Percentiles rank a stretch among this genome's conserved stretches.
Evolutionary conservation across 1,139 yeast species (phyloP).

Genomic region (Magnusiomyces ingens): DNA sequence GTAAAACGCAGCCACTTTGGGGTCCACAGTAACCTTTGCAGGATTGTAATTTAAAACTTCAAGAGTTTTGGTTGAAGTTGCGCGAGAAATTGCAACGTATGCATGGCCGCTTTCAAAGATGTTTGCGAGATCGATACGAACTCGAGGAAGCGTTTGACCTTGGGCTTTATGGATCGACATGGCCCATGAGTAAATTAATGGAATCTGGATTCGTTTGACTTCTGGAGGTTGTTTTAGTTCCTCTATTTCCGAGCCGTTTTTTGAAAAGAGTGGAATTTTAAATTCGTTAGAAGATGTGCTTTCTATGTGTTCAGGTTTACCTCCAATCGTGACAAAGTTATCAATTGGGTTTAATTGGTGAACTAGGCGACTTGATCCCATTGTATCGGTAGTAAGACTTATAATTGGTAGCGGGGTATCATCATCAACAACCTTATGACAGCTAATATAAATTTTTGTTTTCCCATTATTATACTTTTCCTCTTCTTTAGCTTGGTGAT

Average conservation of each 20-base stretch:
- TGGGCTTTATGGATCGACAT: constrained; percentile 92
- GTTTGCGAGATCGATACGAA: constrained; percentile 66
- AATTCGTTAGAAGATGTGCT: too few species aligned
- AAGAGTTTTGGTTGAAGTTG: constrained; percentile 68
- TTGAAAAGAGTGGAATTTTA: too few species aligned
- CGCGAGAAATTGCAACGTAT: constrained; percentile 86
- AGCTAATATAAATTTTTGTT: too few species aligned
- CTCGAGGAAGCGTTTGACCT: constrained; percentile 85
- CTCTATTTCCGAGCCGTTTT: too few species aligned
- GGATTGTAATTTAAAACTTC: constrained; percentile 68
- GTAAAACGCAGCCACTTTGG: constrained; percentile 58
- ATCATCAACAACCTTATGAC: background rate
- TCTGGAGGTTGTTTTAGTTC: constrained; percentile 49
- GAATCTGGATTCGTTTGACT: constrained; percentile 59
- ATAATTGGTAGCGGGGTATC: constrained; percentile 14
- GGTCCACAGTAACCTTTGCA: constrained; percentile 52
- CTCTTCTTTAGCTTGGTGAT: too few species aligned
- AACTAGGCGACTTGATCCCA: constrained; percentile 16
- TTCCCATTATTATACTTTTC: too few species aligned
- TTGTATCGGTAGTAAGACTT: background rate
- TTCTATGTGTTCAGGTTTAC: constrained; percentile 72
- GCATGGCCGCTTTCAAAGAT: constrained; percentile 94
- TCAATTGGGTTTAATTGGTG: constrained; percentile 18
- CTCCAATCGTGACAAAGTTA: constrained; percentile 34
- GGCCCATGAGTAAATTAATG: constrained; percentile 91